Conservation (phyloP, 345 rosid genomes). For the Salix suchowensis region DNA sequence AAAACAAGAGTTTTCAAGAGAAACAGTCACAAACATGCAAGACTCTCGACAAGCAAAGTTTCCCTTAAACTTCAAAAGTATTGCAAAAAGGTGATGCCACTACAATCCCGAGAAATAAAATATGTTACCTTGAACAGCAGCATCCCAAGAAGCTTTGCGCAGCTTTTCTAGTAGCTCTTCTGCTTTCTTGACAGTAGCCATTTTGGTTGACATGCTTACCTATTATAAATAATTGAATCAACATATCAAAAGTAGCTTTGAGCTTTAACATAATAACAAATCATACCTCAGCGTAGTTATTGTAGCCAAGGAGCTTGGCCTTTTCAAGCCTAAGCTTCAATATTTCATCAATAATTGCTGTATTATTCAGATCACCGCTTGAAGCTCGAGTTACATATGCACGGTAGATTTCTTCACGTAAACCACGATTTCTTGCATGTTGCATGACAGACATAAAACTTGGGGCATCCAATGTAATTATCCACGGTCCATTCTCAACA, state of each 20-base stretch:
- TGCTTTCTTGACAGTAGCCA: constrained; percentile 89
- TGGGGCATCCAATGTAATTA: constrained; percentile 76
- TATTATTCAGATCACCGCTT: constrained; percentile 73
- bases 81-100: neutral
- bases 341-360: constrained; percentile 61
- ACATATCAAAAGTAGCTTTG: constrained; percentile 3
- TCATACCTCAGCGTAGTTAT: constrained; percentile 82
- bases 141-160: constrained; percentile 77
- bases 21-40: neutral
- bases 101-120: neutral
- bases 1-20: neutral
- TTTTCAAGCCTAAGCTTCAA: constrained; percentile 74
- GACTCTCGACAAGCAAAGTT: neutral
- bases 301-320: constrained; percentile 73
- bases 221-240: constrained; percentile 27
- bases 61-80: neutral
- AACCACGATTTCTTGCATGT: constrained; percentile 69
- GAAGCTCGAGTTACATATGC: constrained; percentile 70
- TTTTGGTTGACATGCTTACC: constrained; percentile 94
- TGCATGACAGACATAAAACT: constrained; percentile 79
- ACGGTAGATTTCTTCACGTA: constrained; percentile 82
- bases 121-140: constrained; percentile 73
- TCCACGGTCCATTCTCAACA: constrained; percentile 81
- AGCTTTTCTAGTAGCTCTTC: constrained; percentile 79
- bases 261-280: constrained; percentile 2